Evolutionary conservation across 2,329 filamentous ascomycete genomes (phyloP).

Genomic region (Cryphonectria carpinicola): DNA sequence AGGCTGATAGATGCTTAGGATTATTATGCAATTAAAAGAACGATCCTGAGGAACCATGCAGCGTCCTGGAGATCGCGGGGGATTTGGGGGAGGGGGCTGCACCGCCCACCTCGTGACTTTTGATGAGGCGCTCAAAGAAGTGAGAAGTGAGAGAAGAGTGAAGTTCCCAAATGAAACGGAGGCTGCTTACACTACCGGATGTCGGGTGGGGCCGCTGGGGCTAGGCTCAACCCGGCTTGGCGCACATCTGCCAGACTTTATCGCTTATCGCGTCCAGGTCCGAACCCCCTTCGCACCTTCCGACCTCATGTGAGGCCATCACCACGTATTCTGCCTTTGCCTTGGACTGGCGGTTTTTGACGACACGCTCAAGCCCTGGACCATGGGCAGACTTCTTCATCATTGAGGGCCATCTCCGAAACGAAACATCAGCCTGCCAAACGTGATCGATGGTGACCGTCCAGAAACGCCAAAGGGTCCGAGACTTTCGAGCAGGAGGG

Average conservation of each 20-base stretch:
- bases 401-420: not conserved
- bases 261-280: not conserved
- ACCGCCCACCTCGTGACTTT: not conserved
- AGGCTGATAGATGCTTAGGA: not conserved
- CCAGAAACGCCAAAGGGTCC: not conserved
- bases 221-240: constrained; percentile 2
- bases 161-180: not conserved
- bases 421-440: no score
- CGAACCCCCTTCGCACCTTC: not conserved
- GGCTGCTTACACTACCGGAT: not conserved
- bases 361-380: not conserved
- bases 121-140: not conserved
- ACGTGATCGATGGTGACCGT: not conserved
- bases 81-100: not conserved
- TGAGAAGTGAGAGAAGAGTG: not conserved
- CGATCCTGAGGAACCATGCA: not conserved
- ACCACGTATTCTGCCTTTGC: not conserved
- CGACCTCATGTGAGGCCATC: constrained; percentile 11
- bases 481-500: not conserved
- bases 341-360: no score
- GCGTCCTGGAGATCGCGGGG: not conserved
- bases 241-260: not conserved
- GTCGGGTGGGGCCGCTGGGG: not conserved
- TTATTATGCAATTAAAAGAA: not conserved
- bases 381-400: not conserved